phyloP scores from a whole-genome alignment of 192 early-diverging fungal genomes.

The Coemansia nantahalensis region DNA sequence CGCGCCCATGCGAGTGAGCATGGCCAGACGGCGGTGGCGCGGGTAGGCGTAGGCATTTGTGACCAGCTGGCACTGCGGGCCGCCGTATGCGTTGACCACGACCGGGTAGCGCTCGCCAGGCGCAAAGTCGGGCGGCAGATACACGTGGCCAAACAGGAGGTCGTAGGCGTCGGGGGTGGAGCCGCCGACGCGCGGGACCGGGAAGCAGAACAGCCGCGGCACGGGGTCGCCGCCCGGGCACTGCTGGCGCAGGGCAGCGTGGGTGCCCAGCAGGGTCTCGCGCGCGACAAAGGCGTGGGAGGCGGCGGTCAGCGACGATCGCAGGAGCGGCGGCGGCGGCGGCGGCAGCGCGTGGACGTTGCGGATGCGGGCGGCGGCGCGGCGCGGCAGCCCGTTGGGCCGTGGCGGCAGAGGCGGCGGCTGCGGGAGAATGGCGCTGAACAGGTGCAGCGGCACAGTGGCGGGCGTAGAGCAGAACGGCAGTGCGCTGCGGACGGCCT shows the following conservation, averaged over 20 bases:
- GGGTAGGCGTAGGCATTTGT: conserved; percentile 70
- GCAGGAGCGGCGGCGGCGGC: too few species aligned
- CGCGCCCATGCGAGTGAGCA: conserved; percentile 46
- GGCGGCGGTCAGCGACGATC: conserved; percentile 13
- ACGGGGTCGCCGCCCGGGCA: conserved; percentile 6
- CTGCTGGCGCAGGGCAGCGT: background rate
- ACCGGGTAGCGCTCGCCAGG: conserved; percentile 49
- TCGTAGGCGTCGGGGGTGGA: background rate
- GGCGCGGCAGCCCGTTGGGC: background rate
- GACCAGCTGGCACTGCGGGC: conserved; percentile 70
- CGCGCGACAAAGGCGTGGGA: background rate
- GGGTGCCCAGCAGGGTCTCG: conserved; percentile 12
- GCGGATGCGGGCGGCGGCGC: too few species aligned
- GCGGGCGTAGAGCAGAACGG: conserved; percentile 18
- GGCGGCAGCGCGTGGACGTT: too few species aligned
- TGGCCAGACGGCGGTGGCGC: conserved; percentile 56
- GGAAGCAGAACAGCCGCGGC: conserved; percentile 15
- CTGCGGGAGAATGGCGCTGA: too few species aligned
- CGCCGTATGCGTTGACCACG: conserved; percentile 68
- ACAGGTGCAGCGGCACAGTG: conserved; percentile 7
- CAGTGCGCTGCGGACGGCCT: conserved; percentile 11
- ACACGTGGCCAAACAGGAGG: conserved; percentile 18
- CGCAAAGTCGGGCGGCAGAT: conserved; percentile 9
- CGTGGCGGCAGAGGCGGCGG: background rate
- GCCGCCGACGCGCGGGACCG: background rate